Evolutionary conservation across 805 yeast species (phyloP).

Genomic region (Kodamaea hsintzibuensis): DNA sequence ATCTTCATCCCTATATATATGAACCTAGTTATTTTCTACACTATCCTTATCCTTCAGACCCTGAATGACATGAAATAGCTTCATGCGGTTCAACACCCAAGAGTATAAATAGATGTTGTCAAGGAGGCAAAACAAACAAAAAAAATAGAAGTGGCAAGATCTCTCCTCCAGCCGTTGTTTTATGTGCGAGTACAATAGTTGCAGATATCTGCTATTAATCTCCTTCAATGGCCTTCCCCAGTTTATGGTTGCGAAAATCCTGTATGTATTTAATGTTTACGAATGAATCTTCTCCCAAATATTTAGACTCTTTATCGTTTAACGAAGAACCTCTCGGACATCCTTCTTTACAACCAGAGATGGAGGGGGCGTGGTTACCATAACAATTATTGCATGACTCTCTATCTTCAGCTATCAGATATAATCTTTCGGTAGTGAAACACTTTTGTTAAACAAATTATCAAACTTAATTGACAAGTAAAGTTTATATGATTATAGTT

Average conservation of each 20-base stretch:
- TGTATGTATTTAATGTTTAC: not conserved
- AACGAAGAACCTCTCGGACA: not conserved
- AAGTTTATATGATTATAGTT: not conserved
- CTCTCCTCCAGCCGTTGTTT: not conserved
- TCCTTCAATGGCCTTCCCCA: not conserved
- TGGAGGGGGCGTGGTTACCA: not conserved
- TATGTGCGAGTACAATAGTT: not conserved
- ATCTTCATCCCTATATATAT: not conserved
- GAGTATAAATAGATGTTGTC: slow-evolving; percentile 3
- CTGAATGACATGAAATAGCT: slow-evolving; percentile 2
- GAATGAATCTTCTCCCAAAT: not conserved
- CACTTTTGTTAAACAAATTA: no score
- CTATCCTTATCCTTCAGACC: not conserved
- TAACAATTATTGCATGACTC: not conserved
- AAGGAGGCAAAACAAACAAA: slow-evolving; percentile 1
- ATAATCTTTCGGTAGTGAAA: no score
- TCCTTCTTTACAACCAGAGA: not conserved
- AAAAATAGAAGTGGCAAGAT: slow-evolving; percentile 1
- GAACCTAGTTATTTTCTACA: not conserved
- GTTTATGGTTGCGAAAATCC: not conserved
- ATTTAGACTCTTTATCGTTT: not conserved
- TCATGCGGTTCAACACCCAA: not conserved
- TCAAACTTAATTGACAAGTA: not conserved
- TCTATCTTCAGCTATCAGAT: not conserved
- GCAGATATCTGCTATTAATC: not conserved